phyloP scores from a whole-genome alignment of 768 basidiomycete species.

The Boletus eberwhitei region DNA sequence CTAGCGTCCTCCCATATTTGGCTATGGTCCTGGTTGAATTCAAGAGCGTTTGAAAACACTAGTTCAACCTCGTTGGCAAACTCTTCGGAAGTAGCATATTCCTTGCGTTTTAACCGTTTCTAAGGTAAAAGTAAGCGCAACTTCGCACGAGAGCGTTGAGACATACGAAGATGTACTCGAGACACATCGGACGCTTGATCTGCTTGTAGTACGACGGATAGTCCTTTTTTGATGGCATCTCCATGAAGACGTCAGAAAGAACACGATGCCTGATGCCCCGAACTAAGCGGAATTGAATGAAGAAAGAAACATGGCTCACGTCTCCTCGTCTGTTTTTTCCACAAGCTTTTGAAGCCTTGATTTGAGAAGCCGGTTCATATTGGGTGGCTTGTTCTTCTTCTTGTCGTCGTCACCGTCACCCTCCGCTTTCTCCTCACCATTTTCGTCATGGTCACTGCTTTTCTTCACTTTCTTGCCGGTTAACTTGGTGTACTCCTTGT shows the following conservation, averaged over 20 bases:
- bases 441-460: constrained; percentile 36
- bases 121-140: constrained; percentile 30
- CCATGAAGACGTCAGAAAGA: constrained; percentile 76
- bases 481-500: constrained; percentile 44
- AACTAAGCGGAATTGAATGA: constrained; percentile 1
- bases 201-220: constrained; percentile 79
- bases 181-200: constrained; percentile 75
- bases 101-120: constrained; percentile 80
- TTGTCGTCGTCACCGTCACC: constrained; percentile 47
- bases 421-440: constrained; percentile 38
- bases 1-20: constrained; percentile 79
- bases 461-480: constrained; percentile 42
- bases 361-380: constrained; percentile 65
- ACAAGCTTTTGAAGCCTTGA: constrained; percentile 67
- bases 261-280: constrained; percentile 52
- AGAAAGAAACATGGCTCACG: constrained; percentile 41
- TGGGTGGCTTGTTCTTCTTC: constrained; percentile 53
- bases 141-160: background rate
- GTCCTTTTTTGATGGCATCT: constrained; percentile 72
- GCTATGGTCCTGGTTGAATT: constrained; percentile 85
- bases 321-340: constrained; percentile 62
- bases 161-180: constrained; percentile 74
- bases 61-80: constrained; percentile 88
- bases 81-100: constrained; percentile 62
- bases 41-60: constrained; percentile 84